phyloP scores from a whole-genome alignment of 2,329 filamentous ascomycete genomes.

The Kalmusia sp. region DNA sequence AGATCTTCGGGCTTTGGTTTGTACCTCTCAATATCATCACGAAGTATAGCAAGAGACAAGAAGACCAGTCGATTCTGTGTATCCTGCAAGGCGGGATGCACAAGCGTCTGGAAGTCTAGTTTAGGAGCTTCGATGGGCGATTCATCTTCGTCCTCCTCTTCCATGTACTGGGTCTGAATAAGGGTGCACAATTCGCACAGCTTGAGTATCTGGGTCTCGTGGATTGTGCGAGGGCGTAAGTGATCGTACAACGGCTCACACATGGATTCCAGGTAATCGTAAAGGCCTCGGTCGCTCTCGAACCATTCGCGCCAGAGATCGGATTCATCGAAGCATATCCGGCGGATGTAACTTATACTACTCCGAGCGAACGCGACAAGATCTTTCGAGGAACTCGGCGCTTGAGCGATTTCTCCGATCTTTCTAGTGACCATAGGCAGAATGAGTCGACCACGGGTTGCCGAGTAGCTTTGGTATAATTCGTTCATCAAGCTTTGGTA shows the following conservation, averaged over 20 bases:
- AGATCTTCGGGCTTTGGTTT: slow-evolving; percentile 70
- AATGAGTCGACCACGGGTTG: slow-evolving; percentile 65
- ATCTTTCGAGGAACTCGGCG: slow-evolving; percentile 67
- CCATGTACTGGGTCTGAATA: slow-evolving; percentile 70
- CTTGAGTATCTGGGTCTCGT: slow-evolving; percentile 70
- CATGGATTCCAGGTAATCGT: slow-evolving; percentile 71
- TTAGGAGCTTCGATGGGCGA: slow-evolving; percentile 60
- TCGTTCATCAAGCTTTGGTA: slow-evolving; percentile 72
- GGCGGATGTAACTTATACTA: slow-evolving; percentile 70
- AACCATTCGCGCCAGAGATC: slow-evolving; percentile 73
- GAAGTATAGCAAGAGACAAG: slow-evolving; percentile 67
- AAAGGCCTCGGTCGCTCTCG: slow-evolving; percentile 66
- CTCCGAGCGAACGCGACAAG: slow-evolving; percentile 70
- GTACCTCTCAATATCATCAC: slow-evolving; percentile 71
- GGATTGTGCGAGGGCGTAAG: slow-evolving; percentile 69
- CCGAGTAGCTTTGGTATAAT: slow-evolving; percentile 68
- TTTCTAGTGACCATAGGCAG: slow-evolving; percentile 70
- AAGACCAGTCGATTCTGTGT: slow-evolving; percentile 72
- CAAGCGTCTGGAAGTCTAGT: slow-evolving; percentile 67
- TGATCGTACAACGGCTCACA: slow-evolving; percentile 74
- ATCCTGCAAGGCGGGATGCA: slow-evolving; percentile 71
- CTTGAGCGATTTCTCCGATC: slow-evolving; percentile 62
- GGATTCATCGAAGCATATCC: slow-evolving; percentile 71
- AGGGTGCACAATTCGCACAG: slow-evolving; percentile 72
- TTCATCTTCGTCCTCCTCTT: slow-evolving; percentile 57